Evolutionary conservation across 805 yeast genomes (phyloP).

Genomic region (Limtongia smithiae): DNA sequence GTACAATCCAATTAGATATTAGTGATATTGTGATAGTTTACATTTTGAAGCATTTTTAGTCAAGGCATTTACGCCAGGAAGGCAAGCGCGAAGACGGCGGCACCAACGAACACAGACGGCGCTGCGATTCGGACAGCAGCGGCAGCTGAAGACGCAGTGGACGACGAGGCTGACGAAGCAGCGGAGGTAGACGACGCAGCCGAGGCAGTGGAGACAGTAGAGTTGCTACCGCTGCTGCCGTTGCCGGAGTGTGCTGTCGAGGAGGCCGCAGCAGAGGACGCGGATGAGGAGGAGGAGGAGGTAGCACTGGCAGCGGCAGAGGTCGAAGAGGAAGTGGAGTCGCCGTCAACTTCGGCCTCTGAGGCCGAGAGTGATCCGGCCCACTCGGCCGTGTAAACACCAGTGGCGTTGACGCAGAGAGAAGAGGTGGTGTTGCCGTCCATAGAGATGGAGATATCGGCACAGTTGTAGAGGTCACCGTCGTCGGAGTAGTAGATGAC

Average conservation of each 20-base stretch:
- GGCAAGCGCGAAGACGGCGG: conserved; percentile 10
- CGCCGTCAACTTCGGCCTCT: conserved; percentile 18
- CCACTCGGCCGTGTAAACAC: conserved; percentile 28
- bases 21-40: too few species aligned
- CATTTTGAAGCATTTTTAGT: too few species aligned
- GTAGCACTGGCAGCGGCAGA: conserved; percentile 1
- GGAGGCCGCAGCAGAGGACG: neutral
- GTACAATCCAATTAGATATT: too few species aligned
- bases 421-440: conserved; percentile 23
- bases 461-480: conserved; percentile 35
- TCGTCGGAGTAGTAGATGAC: conserved; percentile 31
- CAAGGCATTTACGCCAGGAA: too few species aligned
- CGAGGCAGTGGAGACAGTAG: neutral
- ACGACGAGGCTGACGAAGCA: conserved; percentile 16
- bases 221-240: too few species aligned
- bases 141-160: conserved; percentile 9
- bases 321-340: conserved; percentile 16
- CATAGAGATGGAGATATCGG: conserved; percentile 29
- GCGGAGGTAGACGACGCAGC: conserved; percentile 8
- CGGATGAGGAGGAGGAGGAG: conserved; percentile 1
- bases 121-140: conserved; percentile 1
- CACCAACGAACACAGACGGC: conserved; percentile 16
- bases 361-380: conserved; percentile 26
- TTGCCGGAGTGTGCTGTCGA: too few species aligned
- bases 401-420: conserved; percentile 31